Base-by-base conservation (phyloP, 225 moss, liverwort and hornwort species). In the Physcomitrium patens region DNA sequence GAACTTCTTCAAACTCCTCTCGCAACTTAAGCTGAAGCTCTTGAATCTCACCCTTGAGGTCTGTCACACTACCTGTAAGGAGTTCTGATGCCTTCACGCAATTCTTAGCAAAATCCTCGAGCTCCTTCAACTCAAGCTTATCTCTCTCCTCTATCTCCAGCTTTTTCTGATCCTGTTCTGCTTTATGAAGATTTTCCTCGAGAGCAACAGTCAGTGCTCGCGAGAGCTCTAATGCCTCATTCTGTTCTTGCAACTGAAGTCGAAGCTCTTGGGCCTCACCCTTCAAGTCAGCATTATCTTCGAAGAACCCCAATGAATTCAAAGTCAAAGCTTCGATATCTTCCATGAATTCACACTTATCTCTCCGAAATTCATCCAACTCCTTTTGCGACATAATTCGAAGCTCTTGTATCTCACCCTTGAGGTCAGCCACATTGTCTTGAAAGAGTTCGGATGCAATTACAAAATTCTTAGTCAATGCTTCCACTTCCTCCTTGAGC, bases 361-460 rank as follows among this genome's bases (percentile, higher is more conserved):
- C 31, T 37, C 31, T 37, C 31, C 5, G 4, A 4, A 37, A 0
- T 37, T 37, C 31, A 37, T 37, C 2, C 31, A 37, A 37, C 7
- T 37, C 31, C 31, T 37, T 4, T 17, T 77, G 60, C 54, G 80
- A 65, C 48, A 55, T 65, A 28, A 27, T 27, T 8, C 31, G 47
- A 20, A 80, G 69, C 16, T 70, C 47, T 17, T 73, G 60, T 5
- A 77, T 42, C 65, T 79, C 74, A n/a, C 41, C 20, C 60, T 77
- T 71, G 3, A 79, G 79, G 9, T 61, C 71, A n/a, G 7, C 31
- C 31, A 24, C 75, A 71, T 84, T 82, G 17, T 82, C 77, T 61
- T 77, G 31, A 16, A 67, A 54, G 14, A 76, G 5, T 19, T 67
- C n/a, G 2, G 43, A 22, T 17, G 48, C 9, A 67, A 72, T 78